These are phyloP conservation scores for Whalleya microplaca DNA, from an alignment of 2,329 filamentous ascomycete genomes.

Conservation along the genomic window DNA sequence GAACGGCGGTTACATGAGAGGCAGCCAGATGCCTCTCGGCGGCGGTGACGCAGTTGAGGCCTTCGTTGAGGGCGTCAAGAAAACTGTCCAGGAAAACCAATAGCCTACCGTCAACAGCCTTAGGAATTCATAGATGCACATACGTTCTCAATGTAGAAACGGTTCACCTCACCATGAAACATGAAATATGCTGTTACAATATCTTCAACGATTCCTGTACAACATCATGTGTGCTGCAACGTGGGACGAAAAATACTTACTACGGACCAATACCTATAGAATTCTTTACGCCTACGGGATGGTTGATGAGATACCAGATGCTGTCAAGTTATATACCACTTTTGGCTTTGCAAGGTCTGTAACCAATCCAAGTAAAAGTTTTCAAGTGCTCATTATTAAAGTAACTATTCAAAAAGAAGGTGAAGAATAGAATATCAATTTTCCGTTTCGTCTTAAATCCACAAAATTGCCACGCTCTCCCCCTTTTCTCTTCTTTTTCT, in stretches of 20 bases:
- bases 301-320: too few species aligned
- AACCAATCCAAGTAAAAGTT: not conserved
- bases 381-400: conserved; percentile 33
- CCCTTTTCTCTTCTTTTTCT: not conserved
- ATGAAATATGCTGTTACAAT: too few species aligned
- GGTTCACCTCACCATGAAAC: too few species aligned
- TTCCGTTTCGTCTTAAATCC: too few species aligned
- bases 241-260: too few species aligned
- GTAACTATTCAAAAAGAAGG: conserved; percentile 15
- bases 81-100: conserved; percentile 67
- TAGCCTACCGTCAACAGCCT: conserved; percentile 2
- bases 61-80: conserved; percentile 88
- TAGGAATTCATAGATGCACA: conserved; percentile 2
- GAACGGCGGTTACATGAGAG: conserved; percentile 80
- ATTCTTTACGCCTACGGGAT: too few species aligned
- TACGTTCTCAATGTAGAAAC: not conserved
- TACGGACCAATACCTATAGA: too few species aligned
- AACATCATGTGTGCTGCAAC: too few species aligned
- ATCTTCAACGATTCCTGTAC: too few species aligned
- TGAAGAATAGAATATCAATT: conserved; percentile 21
- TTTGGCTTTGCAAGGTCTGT: not conserved
- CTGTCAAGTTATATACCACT: too few species aligned
- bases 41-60: conserved; percentile 88
- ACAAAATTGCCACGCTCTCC: not conserved
- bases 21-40: conserved; percentile 81